Evolutionary conservation across 495 filamentous ascomycete genomes (phyloP), one percentile per base, ranked within the genome.

Genomic region (Halenospora varia): DNA sequence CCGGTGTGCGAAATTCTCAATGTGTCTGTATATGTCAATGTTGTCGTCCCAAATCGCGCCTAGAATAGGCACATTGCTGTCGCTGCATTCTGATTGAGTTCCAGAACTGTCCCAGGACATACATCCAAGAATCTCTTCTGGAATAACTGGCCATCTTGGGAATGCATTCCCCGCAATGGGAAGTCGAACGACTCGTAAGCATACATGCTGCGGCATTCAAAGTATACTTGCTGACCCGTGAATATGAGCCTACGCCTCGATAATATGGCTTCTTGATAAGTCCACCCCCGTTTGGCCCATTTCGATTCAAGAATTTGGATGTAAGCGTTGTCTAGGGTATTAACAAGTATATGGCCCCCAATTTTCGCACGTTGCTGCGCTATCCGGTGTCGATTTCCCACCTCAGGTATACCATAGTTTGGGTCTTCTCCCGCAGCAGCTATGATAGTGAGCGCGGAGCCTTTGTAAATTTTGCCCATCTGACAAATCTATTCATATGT

Each of bases 241-340:
- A 71, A 73, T 49, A 67, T 24, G 4, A 75, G 44, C 0, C 62
- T 25, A 1, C 72, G 62, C 19, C 57, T 63, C 9, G 70, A 71
- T 1, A 74, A 41, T 0, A 72, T 50, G n/a, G 55, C 60, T 49
- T 75, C 73, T 48, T 76, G 72, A 42, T 68, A 72, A 15, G 70
- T 73, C 70, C 70, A 73, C 10, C 64, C 70, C 13, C 70, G 25
- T 1, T 48, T 58, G 39, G 67, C 59, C 70, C 70, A 72, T 45
- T 20, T 25, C 13, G 54, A 49, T 10, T 20, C 19, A 10, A 2
- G 2, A 13, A 56, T 35, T 6, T 35, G 29, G 6, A 35, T 35
- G 6, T 13, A 6, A 6, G 29, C 6, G 13, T 35, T 13, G 4
- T 35, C 29, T 13, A 35, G 4, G 4, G 29, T 35, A 35, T 4